Percentiles rank a stretch among this genome's conserved stretches.
Conservation (phyloP, 2,329 filamentous ascomycete species). For the Amesomyces nigricolor region DNA sequence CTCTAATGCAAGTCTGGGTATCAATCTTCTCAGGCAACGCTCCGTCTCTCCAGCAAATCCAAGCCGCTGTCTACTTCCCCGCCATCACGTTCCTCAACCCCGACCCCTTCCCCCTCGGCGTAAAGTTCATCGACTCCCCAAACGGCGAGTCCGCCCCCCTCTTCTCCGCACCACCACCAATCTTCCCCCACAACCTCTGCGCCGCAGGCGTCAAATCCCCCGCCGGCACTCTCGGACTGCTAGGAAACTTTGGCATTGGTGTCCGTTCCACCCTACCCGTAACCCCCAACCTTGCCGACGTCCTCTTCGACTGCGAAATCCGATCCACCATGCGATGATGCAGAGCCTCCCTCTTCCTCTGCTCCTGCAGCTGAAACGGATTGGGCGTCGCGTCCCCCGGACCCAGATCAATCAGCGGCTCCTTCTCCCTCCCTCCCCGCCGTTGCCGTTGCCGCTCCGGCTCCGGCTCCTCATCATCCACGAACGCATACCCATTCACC, state of each 20-base stretch:
- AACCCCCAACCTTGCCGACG: constrained; percentile 52
- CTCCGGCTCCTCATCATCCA: constrained; percentile 69
- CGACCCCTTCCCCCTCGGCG: constrained; percentile 31
- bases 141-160: constrained; percentile 36
- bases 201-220: constrained; percentile 66
- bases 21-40: constrained; percentile 2
- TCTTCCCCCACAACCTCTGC: constrained; percentile 59
- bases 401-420: constrained; percentile 50
- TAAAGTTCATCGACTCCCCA: constrained; percentile 27
- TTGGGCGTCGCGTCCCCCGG: constrained; percentile 60
- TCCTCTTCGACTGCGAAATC: constrained; percentile 66
- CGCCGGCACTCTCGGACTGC: constrained; percentile 53
- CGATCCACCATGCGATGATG: constrained; percentile 84
- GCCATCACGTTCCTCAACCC: constrained; percentile 31
- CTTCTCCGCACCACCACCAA: constrained; percentile 39
- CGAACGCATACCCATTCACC: constrained; percentile 90
- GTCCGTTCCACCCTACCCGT: constrained; percentile 54
- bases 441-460: constrained; percentile 40
- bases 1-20: constrained; percentile 9
- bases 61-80: constrained; percentile 20
- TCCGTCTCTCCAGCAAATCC: background rate
- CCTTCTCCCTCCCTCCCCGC: background rate
- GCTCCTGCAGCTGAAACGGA: constrained; percentile 73
- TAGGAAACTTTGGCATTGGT: constrained; percentile 65
- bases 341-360: constrained; percentile 70